Base-by-base conservation (phyloP, 441 rosid genomes). In the Bocquillonia castaneifolia region DNA sequence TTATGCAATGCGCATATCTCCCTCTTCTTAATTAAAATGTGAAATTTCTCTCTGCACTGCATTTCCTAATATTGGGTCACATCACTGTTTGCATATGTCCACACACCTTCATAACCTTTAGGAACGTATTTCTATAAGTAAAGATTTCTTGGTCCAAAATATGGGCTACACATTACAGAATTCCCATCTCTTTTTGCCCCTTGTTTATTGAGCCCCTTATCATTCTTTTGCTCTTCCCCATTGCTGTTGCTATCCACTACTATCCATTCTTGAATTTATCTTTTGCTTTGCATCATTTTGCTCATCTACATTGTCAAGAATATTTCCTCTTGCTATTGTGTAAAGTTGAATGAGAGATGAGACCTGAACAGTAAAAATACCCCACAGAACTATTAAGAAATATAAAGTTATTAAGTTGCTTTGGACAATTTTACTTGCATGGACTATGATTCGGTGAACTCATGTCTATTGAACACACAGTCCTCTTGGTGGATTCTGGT, bases 61-160 rank as follows among this genome's bases (percentile, higher is more conserved):
- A 31, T 32, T 48, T 37, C 31, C 18, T 23, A 67, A 25, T 57
- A 68, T 51, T 40, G 15, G 22, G 59, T 39, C 40, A 39, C 44
- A 37, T 55, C 72, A 55, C 12, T 45, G 50, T 58, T 66, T 51
- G 59, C 45, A 44, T 22, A 51, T 70, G 51, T 22, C 52, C 56
- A 36, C 12, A 9, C 13, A 31, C 26, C 14, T 25, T 18, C 2
- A 5, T 18, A 20, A 25, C 25, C 39, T 60, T 7, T 47, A 7
- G 61, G 72, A 62, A 15, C 72, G 34, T 60, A 63, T 63, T 58
- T 61, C 45, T 26, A 51, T 51, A 18, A 60, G 22, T n/a, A 1
- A 42, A 57, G 14, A 40, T 44, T 50, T 17, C 55, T 71, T 32
- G 72, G 48, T 72, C 39, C 48, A 51, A 12, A 29, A 23, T 22